These are phyloP conservation scores for Nakazawaea pomicola DNA, from an alignment of 805 yeast genomes.

Conservation along the genomic window DNA sequence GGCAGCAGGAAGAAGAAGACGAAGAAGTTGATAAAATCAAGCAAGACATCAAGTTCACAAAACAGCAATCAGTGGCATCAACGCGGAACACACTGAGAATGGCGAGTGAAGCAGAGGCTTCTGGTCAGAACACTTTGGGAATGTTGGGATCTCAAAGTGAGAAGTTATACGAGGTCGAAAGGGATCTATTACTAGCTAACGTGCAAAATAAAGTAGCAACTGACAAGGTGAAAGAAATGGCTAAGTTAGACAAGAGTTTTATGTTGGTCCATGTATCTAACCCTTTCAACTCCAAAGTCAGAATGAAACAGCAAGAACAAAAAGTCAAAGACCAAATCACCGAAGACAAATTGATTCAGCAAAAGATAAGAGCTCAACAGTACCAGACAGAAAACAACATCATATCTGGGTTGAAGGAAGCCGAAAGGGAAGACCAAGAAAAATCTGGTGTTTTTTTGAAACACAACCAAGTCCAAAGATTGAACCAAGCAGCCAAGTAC, in stretches of 20 bases:
- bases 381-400: conserved; percentile 65
- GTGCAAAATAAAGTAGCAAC: conserved; percentile 80
- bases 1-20: conserved; percentile 46
- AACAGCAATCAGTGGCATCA: conserved; percentile 83
- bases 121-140: conserved; percentile 80
- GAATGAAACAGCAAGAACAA: conserved; percentile 70
- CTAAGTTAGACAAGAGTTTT: conserved; percentile 73
- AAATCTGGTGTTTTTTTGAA: conserved; percentile 37
- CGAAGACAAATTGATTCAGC: conserved; percentile 36
- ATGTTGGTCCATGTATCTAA: conserved; percentile 76
- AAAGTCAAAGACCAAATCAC: conserved; percentile 43
- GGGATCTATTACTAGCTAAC: conserved; percentile 67
- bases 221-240: conserved; percentile 73
- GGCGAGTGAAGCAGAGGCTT: conserved; percentile 67
- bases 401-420: conserved; percentile 48
- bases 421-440: conserved; percentile 40
- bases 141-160: conserved; percentile 91
- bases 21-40: conserved; percentile 87
- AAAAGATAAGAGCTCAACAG: conserved; percentile 52
- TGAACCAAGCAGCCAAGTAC: conserved; percentile 55
- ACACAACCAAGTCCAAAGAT: neutral
- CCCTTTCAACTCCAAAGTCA: conserved; percentile 84
- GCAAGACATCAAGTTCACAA: conserved; percentile 74
- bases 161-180: conserved; percentile 73
- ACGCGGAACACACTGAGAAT: conserved; percentile 76